Percentiles rank a stretch among this genome's conserved stretches.
Evolutionary conservation across 73 alveolate species (phyloP).

Genomic region (Paramecium sonneborni): DNA sequence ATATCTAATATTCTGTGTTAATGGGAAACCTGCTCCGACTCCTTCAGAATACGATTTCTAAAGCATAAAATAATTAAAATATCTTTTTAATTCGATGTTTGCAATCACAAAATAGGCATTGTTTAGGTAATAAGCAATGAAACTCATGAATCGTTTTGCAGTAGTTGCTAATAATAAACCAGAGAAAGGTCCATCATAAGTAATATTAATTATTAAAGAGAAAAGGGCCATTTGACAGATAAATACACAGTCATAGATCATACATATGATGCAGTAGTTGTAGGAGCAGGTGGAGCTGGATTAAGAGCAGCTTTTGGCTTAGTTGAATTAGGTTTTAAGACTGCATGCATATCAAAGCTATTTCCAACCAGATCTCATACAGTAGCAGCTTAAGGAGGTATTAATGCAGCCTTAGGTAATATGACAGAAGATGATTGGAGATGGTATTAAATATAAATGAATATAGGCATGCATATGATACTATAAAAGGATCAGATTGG

Average conservation of each 20-base stretch:
- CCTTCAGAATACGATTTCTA: slow-evolving; percentile 45
- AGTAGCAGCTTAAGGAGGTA: slow-evolving; percentile 94
- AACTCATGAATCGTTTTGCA: slow-evolving; percentile 35
- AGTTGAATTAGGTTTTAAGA: slow-evolving; percentile 93
- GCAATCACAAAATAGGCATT: background rate
- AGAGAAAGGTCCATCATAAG: slow-evolving; percentile 63
- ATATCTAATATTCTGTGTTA: slow-evolving; percentile 15
- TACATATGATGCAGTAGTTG: slow-evolving; percentile 90
- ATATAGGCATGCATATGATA: slow-evolving; percentile 87
- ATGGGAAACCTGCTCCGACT: slow-evolving; percentile 44
- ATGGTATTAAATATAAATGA: slow-evolving; percentile 69
- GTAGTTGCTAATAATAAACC: slow-evolving; percentile 63
- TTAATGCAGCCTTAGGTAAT: slow-evolving; percentile 96
- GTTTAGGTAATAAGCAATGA: background rate
- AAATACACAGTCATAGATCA: slow-evolving; percentile 88
- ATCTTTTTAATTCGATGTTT: slow-evolving; percentile 5
- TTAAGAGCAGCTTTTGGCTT: slow-evolving; percentile 98
- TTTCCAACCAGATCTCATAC: slow-evolving; percentile 98
- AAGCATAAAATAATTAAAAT: slow-evolving; percentile 17
- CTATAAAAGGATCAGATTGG: slow-evolving; percentile 84
- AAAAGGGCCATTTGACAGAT: slow-evolving; percentile 67
- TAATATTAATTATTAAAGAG: background rate
- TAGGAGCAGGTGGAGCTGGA: slow-evolving; percentile 97
- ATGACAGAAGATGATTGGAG: slow-evolving; percentile 97
- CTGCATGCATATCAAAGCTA: slow-evolving; percentile 94